phyloP scores from a whole-genome alignment of 768 basidiomycete genomes.

The Phylloporus arenicola region DNA sequence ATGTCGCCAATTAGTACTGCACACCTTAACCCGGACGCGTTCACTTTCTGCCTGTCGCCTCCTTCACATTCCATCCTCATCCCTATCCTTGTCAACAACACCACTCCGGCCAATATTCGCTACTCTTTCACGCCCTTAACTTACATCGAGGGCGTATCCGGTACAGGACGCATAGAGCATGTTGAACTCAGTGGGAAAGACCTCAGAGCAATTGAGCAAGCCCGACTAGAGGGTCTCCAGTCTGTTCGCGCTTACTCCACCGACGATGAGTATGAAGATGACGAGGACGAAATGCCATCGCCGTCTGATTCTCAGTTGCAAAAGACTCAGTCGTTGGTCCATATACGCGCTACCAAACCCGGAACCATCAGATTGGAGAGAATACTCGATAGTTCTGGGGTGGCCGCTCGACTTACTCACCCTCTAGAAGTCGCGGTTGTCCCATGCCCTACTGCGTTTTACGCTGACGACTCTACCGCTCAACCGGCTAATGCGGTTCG shows the following conservation, averaged over 20 bases:
- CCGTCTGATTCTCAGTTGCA: slow-evolving; percentile 47
- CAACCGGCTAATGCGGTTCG: slow-evolving; percentile 42
- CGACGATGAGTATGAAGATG: slow-evolving; percentile 69
- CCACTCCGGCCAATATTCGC: slow-evolving; percentile 60
- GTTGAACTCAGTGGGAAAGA: slow-evolving; percentile 59
- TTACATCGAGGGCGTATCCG: slow-evolving; percentile 35
- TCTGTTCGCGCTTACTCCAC: slow-evolving; percentile 38
- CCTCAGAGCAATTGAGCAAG: slow-evolving; percentile 60
- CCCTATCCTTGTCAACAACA: slow-evolving; percentile 88
- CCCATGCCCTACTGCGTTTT: slow-evolving; percentile 77
- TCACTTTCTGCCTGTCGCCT: slow-evolving; percentile 68
- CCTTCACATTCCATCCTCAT: slow-evolving; percentile 55
- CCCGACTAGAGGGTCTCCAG: slow-evolving; percentile 49
- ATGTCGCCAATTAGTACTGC: slow-evolving; percentile 94
- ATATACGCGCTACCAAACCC: slow-evolving; percentile 68
- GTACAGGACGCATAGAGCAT: slow-evolving; percentile 44
- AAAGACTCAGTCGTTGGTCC: slow-evolving; percentile 66
- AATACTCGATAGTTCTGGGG: slow-evolving; percentile 62
- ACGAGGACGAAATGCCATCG: slow-evolving; percentile 31
- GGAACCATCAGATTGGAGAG: slow-evolving; percentile 72
- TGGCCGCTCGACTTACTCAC: slow-evolving; percentile 67
- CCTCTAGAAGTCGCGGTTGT: slow-evolving; percentile 64
- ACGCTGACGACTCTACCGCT: slow-evolving; percentile 38
- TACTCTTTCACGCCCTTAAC: slow-evolving; percentile 73
- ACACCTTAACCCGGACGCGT: slow-evolving; percentile 70